Evolutionary conservation across 257 asterid species (phyloP), one percentile per base, ranked within the genome.

Genomic region (Solanum rostratum): DNA sequence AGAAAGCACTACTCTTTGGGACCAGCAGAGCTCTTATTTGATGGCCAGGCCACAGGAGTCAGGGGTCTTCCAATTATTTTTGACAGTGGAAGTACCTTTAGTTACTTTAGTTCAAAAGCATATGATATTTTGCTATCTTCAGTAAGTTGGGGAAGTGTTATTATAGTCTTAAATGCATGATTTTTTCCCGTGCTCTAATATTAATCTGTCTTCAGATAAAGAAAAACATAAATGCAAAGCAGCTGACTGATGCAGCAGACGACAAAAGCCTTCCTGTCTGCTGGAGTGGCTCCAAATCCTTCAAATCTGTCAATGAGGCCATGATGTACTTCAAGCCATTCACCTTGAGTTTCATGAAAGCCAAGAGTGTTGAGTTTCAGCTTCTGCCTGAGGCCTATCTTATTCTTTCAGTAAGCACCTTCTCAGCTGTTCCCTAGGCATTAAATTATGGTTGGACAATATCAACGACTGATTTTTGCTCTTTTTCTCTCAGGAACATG

Each of bases 191-290:
- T 41, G 37, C 27, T 53, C 83, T 30, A 24, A 85, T 53, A 13
- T 6, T 62, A 19, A 3, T 30, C 3, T 53, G 29, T 60, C 85
- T 82, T 30, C 93, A 94, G 99, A 90, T 96, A 33, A 93, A 88
- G 85, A 86, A 85, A 41, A 88, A 84, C 54, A 15, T 90, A 65
- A 87, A 88, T 6, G 90, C 87, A 49, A 86, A 87, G 65, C 88
- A 87, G 83, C 63, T 90, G 80, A 88, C 85, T 49, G 89, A 87
- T 63, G 95, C 95, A 15, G 86, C 39, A 1, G 92, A 92, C 81
- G 99, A 96, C 59, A 87, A 86, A 85, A 92, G 88, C 90, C 99
- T 96, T 52, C 97, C 98, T 0, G 57, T 94, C 13, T 96, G 99
- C 85, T 96, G 99, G 99, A 96, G 91, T 91, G 91, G 89, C n/a